phyloP scores from a whole-genome alignment of 805 yeast species.

The Wickerhamomyces ciferrii region DNA sequence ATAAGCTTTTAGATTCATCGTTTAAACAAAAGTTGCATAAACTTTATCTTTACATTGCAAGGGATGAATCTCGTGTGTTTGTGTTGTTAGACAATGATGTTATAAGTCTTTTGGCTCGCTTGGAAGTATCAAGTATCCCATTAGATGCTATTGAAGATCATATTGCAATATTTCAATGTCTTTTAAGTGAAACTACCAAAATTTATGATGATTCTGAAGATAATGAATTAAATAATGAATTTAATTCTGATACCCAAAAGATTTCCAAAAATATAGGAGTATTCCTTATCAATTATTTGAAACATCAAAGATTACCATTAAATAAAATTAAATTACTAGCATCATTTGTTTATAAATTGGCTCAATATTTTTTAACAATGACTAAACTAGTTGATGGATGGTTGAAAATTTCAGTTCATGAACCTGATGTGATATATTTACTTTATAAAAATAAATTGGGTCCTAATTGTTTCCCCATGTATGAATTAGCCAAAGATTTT shows the following conservation, averaged over 20 bases:
- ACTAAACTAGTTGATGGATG: conserved; percentile 14
- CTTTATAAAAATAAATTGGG: conserved; percentile 4
- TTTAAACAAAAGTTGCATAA: neutral
- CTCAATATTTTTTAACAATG: conserved; percentile 11
- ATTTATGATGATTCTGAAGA: conserved; percentile 10
- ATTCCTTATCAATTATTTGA: conserved; percentile 9
- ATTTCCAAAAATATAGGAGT: conserved; percentile 12
- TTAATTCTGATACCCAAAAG: conserved; percentile 1
- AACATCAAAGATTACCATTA: neutral
- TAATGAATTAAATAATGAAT: conserved; percentile 1
- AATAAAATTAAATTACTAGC: conserved; percentile 4
- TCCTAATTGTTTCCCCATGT: conserved; percentile 16
- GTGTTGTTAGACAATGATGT: neutral
- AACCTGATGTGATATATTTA: conserved; percentile 11
- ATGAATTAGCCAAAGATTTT: conserved; percentile 18
- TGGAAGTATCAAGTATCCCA: neutral
- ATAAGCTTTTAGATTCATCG: neutral
- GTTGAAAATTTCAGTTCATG: conserved; percentile 7
- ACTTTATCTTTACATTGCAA: neutral
- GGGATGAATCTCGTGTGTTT: neutral
- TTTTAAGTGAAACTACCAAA: conserved; percentile 1
- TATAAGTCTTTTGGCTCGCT: neutral
- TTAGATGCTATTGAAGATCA: neutral
- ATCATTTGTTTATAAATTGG: conserved; percentile 7
- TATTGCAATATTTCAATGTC: neutral